phyloP scores from a whole-genome alignment of 2,329 filamentous ascomycete species.

The Fusarium sp. region DNA sequence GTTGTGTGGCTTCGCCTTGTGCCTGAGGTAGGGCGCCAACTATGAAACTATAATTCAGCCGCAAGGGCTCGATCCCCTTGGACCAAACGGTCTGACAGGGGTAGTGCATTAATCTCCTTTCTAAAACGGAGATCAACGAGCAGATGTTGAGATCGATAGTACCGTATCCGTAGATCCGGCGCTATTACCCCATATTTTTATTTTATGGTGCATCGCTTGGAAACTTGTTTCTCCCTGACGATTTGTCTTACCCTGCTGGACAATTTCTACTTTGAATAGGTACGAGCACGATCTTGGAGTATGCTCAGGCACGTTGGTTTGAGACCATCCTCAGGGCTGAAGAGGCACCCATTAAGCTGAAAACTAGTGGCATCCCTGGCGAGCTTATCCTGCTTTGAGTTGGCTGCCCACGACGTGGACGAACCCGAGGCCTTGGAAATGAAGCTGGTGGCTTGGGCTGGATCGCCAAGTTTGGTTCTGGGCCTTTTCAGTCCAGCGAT shows the following conservation, averaged over 20 bases:
- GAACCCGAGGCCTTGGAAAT: background rate
- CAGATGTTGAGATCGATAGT: background rate
- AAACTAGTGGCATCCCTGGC: background rate
- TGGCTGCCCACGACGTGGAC: background rate
- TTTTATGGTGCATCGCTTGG: background rate
- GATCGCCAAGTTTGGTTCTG: background rate
- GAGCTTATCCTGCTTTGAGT: background rate
- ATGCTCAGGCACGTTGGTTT: background rate
- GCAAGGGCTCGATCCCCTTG: conserved; percentile 3
- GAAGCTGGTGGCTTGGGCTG: conserved; percentile 7
- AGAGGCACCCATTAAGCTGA: background rate
- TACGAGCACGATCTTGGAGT: background rate
- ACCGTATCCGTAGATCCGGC: background rate
- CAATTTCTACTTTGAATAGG: background rate
- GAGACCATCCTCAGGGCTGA: background rate
- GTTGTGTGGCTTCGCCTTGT: background rate
- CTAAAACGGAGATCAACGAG: conserved; percentile 7
- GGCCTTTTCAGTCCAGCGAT: background rate
- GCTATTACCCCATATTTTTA: background rate
- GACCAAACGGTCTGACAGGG: background rate
- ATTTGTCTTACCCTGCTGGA: background rate
- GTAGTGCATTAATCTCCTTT: background rate
- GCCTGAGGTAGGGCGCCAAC: conserved; percentile 15
- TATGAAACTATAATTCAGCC: conserved; percentile 18
- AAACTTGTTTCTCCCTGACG: background rate